A percentile compares a stretch with the other conserved stretches of the same genome.
phyloP scores from a whole-genome alignment of 495 filamentous ascomycete genomes.

The Penicillium herquei region DNA sequence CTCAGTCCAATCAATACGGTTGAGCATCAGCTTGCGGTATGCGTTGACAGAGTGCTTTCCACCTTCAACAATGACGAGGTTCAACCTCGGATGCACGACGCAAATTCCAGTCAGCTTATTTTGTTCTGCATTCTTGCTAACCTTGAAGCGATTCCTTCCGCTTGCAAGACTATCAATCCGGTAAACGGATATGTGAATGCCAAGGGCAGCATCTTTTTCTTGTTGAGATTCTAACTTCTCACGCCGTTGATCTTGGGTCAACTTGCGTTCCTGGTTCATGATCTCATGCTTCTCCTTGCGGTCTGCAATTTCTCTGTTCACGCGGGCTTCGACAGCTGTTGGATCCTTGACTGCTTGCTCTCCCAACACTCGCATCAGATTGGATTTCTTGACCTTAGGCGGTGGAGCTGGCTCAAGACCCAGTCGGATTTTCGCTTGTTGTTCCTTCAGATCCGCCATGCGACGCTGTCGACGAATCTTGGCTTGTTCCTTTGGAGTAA shows the following conservation, averaged over 20 bases:
- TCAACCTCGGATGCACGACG: slow-evolving; percentile 84
- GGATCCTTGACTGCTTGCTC: slow-evolving; percentile 97
- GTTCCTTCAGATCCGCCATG: slow-evolving; percentile 89
- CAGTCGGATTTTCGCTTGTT: slow-evolving; percentile 90
- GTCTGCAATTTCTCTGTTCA: slow-evolving; percentile 86
- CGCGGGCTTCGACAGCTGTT: slow-evolving; percentile 92
- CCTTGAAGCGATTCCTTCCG: slow-evolving; percentile 88
- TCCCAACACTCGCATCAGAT: slow-evolving; percentile 96
- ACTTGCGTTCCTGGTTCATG: slow-evolving; percentile 81
- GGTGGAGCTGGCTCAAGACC: slow-evolving; percentile 86
- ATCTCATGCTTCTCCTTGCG: slow-evolving; percentile 72
- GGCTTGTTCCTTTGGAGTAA: slow-evolving; percentile 85
- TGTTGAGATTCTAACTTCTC: slow-evolving; percentile 85
- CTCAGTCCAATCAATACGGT: slow-evolving; percentile 93
- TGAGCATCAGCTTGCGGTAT: slow-evolving; percentile 88
- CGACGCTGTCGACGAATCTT: slow-evolving; percentile 89
- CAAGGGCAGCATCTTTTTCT: slow-evolving; percentile 82
- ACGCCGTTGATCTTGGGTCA: slow-evolving; percentile 84
- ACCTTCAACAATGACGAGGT: slow-evolving; percentile 87
- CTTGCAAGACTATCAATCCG: slow-evolving; percentile 84
- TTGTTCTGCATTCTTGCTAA: slow-evolving; percentile 88
- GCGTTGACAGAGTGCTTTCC: slow-evolving; percentile 73
- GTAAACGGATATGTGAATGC: slow-evolving; percentile 81
- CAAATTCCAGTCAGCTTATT: slow-evolving; percentile 80
- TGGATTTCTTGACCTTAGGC: slow-evolving; percentile 92